Evolutionary conservation across 1,284 basidiomycete species (phyloP).

Genomic region (Veloboletus limbatus): DNA sequence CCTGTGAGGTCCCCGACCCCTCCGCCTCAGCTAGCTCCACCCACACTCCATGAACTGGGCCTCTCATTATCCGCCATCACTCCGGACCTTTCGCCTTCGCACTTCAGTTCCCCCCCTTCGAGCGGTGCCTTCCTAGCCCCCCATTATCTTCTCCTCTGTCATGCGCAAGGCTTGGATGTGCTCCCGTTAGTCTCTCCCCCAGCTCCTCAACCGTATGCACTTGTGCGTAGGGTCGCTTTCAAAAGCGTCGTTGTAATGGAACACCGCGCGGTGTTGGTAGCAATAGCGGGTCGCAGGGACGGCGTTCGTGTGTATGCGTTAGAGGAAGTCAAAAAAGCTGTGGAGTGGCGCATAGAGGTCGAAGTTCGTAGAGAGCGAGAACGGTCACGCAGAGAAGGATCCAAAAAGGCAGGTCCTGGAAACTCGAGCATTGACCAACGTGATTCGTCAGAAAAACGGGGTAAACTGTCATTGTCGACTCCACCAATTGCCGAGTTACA

Average conservation of each 20-base stretch:
- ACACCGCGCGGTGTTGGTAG: conserved; percentile 78
- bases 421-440: conserved; percentile 33
- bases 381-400: conserved; percentile 58
- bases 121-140: conserved; percentile 76
- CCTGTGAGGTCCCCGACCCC: conserved; percentile 58
- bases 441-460: conserved; percentile 43
- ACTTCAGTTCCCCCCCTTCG: conserved; percentile 70
- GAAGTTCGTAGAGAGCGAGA: conserved; percentile 73
- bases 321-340: conserved; percentile 76
- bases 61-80: conserved; percentile 67
- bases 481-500: conserved; percentile 40
- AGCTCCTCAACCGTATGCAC: conserved; percentile 68
- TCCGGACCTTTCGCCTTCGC: conserved; percentile 63
- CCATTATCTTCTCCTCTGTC: conserved; percentile 78
- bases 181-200: conserved; percentile 71
- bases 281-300: conserved; percentile 77
- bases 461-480: conserved; percentile 46
- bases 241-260: conserved; percentile 87
- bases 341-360: conserved; percentile 82
- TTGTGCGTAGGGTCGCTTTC: conserved; percentile 75
- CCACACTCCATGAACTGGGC: conserved; percentile 71
- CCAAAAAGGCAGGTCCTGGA: conserved; percentile 46
- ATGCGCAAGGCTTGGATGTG: conserved; percentile 78
- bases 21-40: conserved; percentile 66
- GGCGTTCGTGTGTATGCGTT: conserved; percentile 82